Percentiles rank a stretch among this genome's conserved stretches.
phyloP scores from a whole-genome alignment of 2,329 filamentous ascomycete species.

The Claviceps digitariae region DNA sequence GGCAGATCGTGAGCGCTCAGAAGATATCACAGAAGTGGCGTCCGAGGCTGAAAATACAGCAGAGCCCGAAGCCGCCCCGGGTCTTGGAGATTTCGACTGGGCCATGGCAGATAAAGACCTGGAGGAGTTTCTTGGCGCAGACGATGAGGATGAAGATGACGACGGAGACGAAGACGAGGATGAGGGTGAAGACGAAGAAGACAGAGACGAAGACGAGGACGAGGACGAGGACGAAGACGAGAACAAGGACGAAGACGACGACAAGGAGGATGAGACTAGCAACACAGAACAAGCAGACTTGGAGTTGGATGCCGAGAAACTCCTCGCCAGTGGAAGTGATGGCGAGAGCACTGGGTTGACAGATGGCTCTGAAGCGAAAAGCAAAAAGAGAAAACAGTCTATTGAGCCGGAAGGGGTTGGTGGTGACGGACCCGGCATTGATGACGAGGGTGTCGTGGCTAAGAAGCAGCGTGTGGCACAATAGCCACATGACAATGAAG shows the following conservation, averaged over 20 bases:
- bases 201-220: conserved; percentile 14
- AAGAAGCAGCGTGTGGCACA: conserved; percentile 38
- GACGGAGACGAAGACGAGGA: conserved; percentile 7
- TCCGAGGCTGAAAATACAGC: conserved; percentile 19
- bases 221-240: conserved; percentile 6
- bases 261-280: not conserved
- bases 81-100: conserved; percentile 29
- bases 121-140: conserved; percentile 54
- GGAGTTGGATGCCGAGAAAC: not conserved
- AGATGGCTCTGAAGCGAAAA: conserved; percentile 13
- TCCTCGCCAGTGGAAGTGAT: conserved; percentile 9
- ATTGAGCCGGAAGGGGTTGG: conserved; percentile 20
- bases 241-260: conserved; percentile 6
- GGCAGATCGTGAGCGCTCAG: conserved; percentile 38
- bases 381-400: conserved; percentile 20
- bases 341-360: conserved; percentile 16
- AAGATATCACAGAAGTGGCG: conserved; percentile 19
- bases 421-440: conserved; percentile 16
- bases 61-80: conserved; percentile 21
- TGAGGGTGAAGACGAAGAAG: conserved; percentile 8
- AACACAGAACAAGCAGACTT: not conserved
- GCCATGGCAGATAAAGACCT: conserved; percentile 57
- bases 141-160: conserved; percentile 23
- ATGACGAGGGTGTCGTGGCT: conserved; percentile 26
- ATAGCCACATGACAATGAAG: not conserved